These are phyloP conservation scores for Vicia sativa DNA, from an alignment of 306 rosid genomes.

Conservation along the genomic window DNA sequence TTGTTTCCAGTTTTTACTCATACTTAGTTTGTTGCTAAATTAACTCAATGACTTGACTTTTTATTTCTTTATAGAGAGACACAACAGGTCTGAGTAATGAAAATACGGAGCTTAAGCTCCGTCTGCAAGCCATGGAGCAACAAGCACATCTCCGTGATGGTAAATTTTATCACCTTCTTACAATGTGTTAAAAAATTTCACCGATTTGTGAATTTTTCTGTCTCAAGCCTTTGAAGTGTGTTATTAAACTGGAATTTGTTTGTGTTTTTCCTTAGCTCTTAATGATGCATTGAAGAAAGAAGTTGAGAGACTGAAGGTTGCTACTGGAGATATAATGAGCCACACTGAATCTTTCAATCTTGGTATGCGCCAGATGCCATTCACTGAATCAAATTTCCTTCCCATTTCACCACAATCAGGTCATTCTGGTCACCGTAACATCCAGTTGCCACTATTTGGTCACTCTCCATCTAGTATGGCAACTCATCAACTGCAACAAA, in stretches of 20 bases:
- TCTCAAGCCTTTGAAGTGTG: background rate
- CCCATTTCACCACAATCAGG: constrained; percentile 64
- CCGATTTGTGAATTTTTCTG: background rate
- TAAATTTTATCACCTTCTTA: constrained; percentile 39
- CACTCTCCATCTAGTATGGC: constrained; percentile 57
- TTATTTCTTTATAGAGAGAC: constrained; percentile 63
- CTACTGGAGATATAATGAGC: constrained; percentile 78
- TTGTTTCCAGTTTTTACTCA: constrained; percentile 26
- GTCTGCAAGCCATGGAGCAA: constrained; percentile 97
- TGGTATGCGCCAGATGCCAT: constrained; percentile 82
- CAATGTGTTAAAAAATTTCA: background rate
- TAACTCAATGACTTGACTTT: constrained; percentile 36
- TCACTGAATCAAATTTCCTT: constrained; percentile 54
- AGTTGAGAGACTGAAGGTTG: constrained; percentile 91
- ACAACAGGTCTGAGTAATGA: constrained; percentile 83
- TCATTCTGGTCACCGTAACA: constrained; percentile 57
- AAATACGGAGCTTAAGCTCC: constrained; percentile 93
- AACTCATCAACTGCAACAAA: constrained; percentile 60
- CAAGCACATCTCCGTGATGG: constrained; percentile 96
- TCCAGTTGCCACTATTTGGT: constrained; percentile 60
- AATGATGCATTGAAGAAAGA: constrained; percentile 92
- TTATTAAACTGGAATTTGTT: constrained; percentile 20
- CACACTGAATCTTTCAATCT: constrained; percentile 72
- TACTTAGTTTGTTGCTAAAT: constrained; percentile 23
- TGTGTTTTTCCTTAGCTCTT: constrained; percentile 59